A percentile compares a stretch with the other conserved stretches of the same genome.
These are phyloP conservation scores for Curvularia hawaiiensis DNA, from an alignment of 2,329 filamentous ascomycete genomes.

Conservation along the genomic window DNA sequence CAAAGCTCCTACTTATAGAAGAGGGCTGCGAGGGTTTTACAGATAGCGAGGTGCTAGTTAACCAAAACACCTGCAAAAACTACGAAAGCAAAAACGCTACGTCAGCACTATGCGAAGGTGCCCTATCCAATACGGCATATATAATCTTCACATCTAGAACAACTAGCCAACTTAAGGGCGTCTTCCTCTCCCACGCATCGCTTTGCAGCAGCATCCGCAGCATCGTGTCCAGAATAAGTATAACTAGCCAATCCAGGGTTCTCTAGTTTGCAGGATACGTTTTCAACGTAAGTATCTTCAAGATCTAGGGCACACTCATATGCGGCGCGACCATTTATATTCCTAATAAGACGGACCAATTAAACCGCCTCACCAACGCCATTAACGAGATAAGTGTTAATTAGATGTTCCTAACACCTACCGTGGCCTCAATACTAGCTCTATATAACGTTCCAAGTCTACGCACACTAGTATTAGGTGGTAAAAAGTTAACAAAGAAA, in stretches of 20 bases:
- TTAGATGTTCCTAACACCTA: neutral
- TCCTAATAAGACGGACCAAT: conserved; percentile 1
- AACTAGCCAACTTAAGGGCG: neutral
- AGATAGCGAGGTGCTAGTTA: neutral
- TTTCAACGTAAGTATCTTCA: neutral
- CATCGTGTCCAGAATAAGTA: neutral
- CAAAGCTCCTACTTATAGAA: neutral
- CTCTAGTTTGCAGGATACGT: neutral
- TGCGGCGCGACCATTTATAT: conserved; percentile 1
- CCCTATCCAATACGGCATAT: neutral
- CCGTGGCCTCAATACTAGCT: neutral
- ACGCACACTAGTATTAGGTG: neutral
- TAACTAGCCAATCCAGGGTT: neutral
- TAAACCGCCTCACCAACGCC: neutral
- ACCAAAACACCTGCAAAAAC: neutral
- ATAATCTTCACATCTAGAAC: conserved; percentile 1
- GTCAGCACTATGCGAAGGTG: neutral
- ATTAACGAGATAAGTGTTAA: neutral
- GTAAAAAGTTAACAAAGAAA: conserved; percentile 1
- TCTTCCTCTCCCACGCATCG: neutral
- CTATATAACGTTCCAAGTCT: neutral
- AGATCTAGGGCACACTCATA: neutral
- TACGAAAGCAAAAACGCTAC: neutral
- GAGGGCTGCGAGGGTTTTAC: neutral
- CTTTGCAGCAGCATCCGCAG: conserved; percentile 1